phyloP scores from a whole-genome alignment of 164 flowering plant genomes.

The Chimonanthus salicifolius region DNA sequence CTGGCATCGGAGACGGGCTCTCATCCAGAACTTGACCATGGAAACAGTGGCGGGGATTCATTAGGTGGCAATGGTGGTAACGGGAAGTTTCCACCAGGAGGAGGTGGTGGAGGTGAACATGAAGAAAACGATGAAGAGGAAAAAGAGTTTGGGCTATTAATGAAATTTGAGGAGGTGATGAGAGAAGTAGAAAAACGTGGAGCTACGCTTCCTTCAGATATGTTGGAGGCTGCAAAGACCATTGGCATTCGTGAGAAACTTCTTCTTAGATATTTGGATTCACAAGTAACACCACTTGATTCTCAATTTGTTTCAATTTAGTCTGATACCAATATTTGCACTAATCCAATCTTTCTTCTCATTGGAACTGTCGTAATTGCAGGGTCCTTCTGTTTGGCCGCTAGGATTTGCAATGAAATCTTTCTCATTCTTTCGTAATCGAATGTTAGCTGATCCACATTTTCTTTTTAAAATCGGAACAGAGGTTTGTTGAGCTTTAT shows the following conservation, averaged over 20 bases:
- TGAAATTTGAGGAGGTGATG: conserved; percentile 62
- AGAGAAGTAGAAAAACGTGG: conserved; percentile 51
- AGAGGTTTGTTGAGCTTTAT: conserved; percentile 47
- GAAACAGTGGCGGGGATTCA: conserved; percentile 14
- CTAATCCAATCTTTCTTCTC: background rate
- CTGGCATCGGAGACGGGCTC: background rate
- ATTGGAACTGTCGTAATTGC: conserved; percentile 9
- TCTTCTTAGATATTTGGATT: conserved; percentile 60
- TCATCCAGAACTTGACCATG: conserved; percentile 13
- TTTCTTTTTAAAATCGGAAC: conserved; percentile 88
- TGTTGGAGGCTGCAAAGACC: conserved; percentile 69
- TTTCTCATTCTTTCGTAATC: conserved; percentile 69
- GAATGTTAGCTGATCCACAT: conserved; percentile 91
- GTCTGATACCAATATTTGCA: background rate
- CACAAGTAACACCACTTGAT: conserved; percentile 42
- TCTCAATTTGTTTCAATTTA: background rate
- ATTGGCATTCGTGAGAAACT: conserved; percentile 52
- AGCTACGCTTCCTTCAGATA: conserved; percentile 57
- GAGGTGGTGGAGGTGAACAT: conserved; percentile 46
- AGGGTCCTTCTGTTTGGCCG: conserved; percentile 59
- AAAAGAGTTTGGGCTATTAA: conserved; percentile 63
- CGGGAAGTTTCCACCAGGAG: conserved; percentile 33
- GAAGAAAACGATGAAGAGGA: conserved; percentile 49
- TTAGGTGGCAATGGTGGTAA: conserved; percentile 36
- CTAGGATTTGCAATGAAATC: conserved; percentile 52